Percentiles rank a stretch among this genome's conserved stretches.
Conservation (phyloP, 2,329 filamentous ascomycete species). For the Aspergillus spinulosporus region DNA sequence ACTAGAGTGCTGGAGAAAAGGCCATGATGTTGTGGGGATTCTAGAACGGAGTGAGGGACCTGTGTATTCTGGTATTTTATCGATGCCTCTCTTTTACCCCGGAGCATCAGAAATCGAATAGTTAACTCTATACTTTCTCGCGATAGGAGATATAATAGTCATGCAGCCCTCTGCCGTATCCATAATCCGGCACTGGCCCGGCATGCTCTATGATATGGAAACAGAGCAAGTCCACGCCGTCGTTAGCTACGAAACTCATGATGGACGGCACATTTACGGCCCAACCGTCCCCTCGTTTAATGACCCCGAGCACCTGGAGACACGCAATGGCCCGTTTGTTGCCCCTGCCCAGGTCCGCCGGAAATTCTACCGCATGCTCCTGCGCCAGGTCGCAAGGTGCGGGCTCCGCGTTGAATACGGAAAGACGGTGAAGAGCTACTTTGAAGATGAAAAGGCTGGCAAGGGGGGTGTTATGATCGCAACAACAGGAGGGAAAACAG, state of each 20-base stretch:
- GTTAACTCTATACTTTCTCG: background rate
- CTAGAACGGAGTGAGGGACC: slow-evolving; percentile 22
- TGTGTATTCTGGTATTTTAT: slow-evolving; percentile 9
- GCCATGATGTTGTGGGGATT: slow-evolving; percentile 28
- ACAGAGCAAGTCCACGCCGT: slow-evolving; percentile 12
- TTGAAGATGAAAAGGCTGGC: slow-evolving; percentile 3
- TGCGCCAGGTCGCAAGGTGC: slow-evolving; percentile 27
- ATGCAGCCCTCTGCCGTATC: slow-evolving; percentile 17
- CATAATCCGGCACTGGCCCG: slow-evolving; percentile 18
- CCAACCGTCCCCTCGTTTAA: slow-evolving; percentile 11
- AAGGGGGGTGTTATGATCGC: slow-evolving; percentile 3
- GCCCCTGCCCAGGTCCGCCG: slow-evolving; percentile 15
- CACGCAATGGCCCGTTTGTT: slow-evolving; percentile 13
- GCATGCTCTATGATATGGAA: slow-evolving; percentile 14
- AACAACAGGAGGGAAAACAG: background rate
- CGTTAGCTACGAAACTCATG: slow-evolving; percentile 14
- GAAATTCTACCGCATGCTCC: slow-evolving; percentile 21
- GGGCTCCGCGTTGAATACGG: slow-evolving; percentile 34
- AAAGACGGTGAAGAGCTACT: slow-evolving; percentile 33
- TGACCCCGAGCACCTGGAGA: slow-evolving; percentile 14
- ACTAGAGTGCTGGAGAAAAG: slow-evolving; percentile 33
- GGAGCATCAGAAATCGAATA: background rate
- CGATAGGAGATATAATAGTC: slow-evolving; percentile 12
- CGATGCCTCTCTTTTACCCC: background rate
- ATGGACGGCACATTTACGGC: slow-evolving; percentile 14